Base-by-base conservation (phyloP, 805 yeast species). In the Candida takata region DNA sequence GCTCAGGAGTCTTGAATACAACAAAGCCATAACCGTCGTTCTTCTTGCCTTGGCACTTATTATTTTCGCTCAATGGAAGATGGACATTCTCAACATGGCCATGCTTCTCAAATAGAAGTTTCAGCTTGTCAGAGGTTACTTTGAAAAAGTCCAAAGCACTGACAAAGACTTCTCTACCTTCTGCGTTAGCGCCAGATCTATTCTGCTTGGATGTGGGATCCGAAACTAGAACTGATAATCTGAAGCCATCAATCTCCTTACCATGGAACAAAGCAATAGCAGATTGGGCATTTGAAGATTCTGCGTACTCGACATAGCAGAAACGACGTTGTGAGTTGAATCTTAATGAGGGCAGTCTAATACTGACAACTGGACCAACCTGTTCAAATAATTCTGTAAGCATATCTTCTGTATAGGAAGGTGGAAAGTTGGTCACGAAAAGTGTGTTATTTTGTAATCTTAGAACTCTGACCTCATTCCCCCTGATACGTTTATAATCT, bases 351-450 rank as follows among this genome's bases (percentile, higher is more conserved):
- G 95, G 95, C 24, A 83, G 62, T 34, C 95, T 60, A 1, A 79
- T 58, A 34, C 72, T 69, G 2, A 72, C 41, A 4, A 77, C 51
- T 3, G 57, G 42, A 0, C 78, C 77, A 27, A 48, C 50, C 3
- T 54, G 30, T 0, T 51, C 37, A 48, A 84, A 77, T 9, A 71
- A 15, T 0, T 48, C 42, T 12, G 48, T 45, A 0, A 85, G 34
- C 5, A 65, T 59, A 0, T 53, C 55, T 17, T 61, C 60, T 0
- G 66, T 62, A 39, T 54, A 70, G 1, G 59, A 48, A 3, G 84
- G 79, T 0, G 94, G 87, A 47, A 72, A 84, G 48, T 84, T 84
- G 0, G 88, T 72, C 3, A 79, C 76, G 80, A 85, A 85, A 1
- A 84, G 39, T 0, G 86, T 79, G 25, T 72, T 61, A 11, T 69